Percentiles rank a stretch among this genome's conserved stretches.
Evolutionary conservation across 257 asterid genomes (phyloP).

Genomic region (Plectranthus barbatus): DNA sequence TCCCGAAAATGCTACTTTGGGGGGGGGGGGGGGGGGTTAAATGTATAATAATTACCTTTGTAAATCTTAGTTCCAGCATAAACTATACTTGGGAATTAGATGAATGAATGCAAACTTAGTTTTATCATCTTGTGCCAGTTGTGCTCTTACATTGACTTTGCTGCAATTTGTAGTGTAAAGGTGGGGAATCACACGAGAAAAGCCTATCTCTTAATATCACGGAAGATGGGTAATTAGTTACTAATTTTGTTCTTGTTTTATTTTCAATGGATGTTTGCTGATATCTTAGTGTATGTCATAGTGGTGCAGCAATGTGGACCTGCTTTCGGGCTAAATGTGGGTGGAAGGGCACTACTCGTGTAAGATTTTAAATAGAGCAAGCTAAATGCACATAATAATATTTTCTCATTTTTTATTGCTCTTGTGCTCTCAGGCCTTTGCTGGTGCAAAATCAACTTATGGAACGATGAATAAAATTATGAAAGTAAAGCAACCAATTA

Average conservation of each 20-base stretch:
- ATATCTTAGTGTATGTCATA: constrained; percentile 27
- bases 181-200: constrained; percentile 62
- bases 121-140: background rate
- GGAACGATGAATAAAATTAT: constrained; percentile 25
- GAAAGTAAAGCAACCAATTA: constrained; percentile 36
- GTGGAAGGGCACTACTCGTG: constrained; percentile 73
- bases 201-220: constrained; percentile 62
- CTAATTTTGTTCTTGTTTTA: background rate
- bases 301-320: constrained; percentile 68
- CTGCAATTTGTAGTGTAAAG: constrained; percentile 58
- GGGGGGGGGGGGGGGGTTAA: background rate
- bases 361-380: constrained; percentile 26
- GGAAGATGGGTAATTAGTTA: constrained; percentile 49
- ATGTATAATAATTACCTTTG: background rate
- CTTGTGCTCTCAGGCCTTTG: constrained; percentile 50
- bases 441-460: constrained; percentile 43
- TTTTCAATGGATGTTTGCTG: constrained; percentile 9
- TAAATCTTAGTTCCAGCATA: background rate
- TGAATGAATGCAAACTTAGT: background rate
- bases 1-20: no score
- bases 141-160: background rate
- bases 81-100: background rate
- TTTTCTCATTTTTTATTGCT: constrained; percentile 3
- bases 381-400: background rate
- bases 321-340: constrained; percentile 91